These are phyloP conservation scores for Fragilariopsis cylindrus DNA, from an alignment of 108 stramenopile genomes.

Conservation along the genomic window DNA sequence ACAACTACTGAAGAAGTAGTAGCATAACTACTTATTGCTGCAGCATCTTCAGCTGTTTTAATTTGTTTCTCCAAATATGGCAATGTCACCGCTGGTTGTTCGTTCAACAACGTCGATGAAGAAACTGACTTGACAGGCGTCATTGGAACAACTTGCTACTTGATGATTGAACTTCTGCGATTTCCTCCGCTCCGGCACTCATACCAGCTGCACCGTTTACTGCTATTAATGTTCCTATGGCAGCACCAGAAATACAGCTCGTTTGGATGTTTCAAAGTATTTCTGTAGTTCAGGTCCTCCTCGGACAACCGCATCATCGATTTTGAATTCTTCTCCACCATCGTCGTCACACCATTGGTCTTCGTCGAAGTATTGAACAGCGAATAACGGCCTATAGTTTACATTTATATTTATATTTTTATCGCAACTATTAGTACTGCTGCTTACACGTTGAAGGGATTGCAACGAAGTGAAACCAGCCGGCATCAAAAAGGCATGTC, in stretches of 20 bases:
- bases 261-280: neutral
- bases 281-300: neutral
- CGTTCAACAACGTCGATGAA: neutral
- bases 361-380: neutral
- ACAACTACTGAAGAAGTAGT: too few species aligned
- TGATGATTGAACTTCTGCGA: neutral
- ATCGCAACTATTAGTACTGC: neutral
- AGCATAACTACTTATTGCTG: too few species aligned
- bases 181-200: neutral
- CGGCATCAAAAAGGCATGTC: constrained; percentile 5
- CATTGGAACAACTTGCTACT: neutral
- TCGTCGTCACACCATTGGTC: constrained; percentile 2
- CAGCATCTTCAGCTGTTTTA: neutral
- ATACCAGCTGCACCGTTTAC: neutral
- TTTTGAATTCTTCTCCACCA: neutral
- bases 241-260: constrained; percentile 1
- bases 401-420: too few species aligned
- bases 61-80: constrained; percentile 18
- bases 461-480: constrained; percentile 2
- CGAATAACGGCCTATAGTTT: neutral
- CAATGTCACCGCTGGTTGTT: neutral
- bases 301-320: neutral
- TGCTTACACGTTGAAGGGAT: neutral
- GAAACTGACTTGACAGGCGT: neutral
- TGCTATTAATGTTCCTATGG: constrained; percentile 5